phyloP scores from a whole-genome alignment of 1,284 basidiomycete species.

The Apiotrichum porosum region DNA sequence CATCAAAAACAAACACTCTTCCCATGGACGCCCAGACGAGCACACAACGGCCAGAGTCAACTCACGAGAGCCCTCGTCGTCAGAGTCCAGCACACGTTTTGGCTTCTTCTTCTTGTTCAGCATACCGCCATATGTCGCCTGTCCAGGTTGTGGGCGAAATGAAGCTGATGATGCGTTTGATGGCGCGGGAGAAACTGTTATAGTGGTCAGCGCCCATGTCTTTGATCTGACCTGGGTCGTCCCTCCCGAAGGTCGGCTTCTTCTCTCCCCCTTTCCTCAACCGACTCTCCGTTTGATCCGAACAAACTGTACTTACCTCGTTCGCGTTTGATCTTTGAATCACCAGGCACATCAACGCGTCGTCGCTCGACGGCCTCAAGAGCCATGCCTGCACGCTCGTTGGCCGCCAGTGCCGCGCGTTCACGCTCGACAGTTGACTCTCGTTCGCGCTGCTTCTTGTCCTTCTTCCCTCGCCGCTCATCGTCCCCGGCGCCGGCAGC shows the following conservation, averaged over 20 bases:
- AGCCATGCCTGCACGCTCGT: conserved; percentile 26
- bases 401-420: conserved; percentile 49
- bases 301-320: conserved; percentile 25
- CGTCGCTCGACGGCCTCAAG: conserved; percentile 32
- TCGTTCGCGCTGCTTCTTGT: conserved; percentile 53
- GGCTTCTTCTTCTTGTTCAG: conserved; percentile 75
- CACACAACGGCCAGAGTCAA: no score
- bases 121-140: conserved; percentile 45
- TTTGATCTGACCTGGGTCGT: background rate
- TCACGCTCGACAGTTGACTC: conserved; percentile 30
- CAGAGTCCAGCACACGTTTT: conserved; percentile 63
- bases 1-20: background rate
- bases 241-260: background rate
- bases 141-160: conserved; percentile 19
- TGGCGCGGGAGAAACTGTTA: conserved; percentile 36
- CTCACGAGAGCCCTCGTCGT: conserved; percentile 66
- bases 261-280: background rate
- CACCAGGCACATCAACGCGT: conserved; percentile 2
- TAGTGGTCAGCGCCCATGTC: conserved; percentile 10
- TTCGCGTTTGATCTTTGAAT: conserved; percentile 39
- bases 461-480: conserved; percentile 62
- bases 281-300: background rate
- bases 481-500: conserved; percentile 46
- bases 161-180: conserved; percentile 37
- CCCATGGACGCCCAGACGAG: no score